Percentiles rank a stretch among this genome's conserved stretches.
Evolutionary conservation across 2,329 filamentous ascomycete species (phyloP).

Genomic region (Hymenoscyphus scutula): DNA sequence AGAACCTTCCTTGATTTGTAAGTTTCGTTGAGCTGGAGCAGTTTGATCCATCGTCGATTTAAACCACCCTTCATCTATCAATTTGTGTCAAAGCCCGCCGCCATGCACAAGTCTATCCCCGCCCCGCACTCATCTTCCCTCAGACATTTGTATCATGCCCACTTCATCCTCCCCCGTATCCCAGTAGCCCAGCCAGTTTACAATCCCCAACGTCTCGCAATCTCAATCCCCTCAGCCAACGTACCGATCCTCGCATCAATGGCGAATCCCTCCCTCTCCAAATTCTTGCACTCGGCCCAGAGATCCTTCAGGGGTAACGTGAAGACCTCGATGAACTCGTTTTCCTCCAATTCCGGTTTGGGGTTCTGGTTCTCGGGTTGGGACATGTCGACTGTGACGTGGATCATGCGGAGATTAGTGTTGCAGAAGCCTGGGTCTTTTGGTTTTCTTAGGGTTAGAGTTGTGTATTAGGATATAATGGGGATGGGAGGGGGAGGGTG

Average conservation of each 20-base stretch:
- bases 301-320: constrained; percentile 45
- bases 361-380: constrained; percentile 45
- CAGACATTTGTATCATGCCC: too few relatives aligned
- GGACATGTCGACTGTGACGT: constrained; percentile 47
- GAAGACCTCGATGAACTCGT: constrained; percentile 54
- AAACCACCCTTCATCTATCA: too few relatives aligned
- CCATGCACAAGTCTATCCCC: too few relatives aligned
- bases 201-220: constrained; percentile 39
- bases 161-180: too few relatives aligned
- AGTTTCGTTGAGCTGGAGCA: neutral
- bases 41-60: too few relatives aligned
- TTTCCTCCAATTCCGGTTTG: constrained; percentile 48
- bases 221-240: constrained; percentile 40
- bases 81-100: too few relatives aligned
- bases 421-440: constrained; percentile 64
- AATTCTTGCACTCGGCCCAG: constrained; percentile 44
- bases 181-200: constrained; percentile 14
- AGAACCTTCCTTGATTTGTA: too few relatives aligned
- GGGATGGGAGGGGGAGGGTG: neutral
- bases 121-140: too few relatives aligned
- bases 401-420: constrained; percentile 58
- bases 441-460: too few relatives aligned
- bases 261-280: constrained; percentile 42
- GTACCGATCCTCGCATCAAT: constrained; percentile 42
- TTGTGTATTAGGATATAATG: too few relatives aligned